Conservation (phyloP, 345 rosid species). For the Populus ilicifolia region DNA sequence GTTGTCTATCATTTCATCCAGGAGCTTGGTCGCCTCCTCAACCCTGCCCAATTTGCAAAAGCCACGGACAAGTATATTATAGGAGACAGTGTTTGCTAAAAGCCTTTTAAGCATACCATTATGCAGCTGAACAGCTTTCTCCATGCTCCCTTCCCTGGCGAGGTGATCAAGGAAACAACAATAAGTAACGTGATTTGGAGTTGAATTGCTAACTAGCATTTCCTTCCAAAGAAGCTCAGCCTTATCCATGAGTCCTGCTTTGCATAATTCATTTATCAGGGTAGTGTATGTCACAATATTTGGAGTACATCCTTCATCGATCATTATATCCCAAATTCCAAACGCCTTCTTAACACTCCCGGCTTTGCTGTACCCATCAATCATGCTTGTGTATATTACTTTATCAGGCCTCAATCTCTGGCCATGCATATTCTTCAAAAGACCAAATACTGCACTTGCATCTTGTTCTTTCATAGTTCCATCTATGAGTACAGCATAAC, state of each 20-base stretch:
- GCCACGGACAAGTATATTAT: conserved; percentile 73
- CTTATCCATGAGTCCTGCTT: conserved; percentile 62
- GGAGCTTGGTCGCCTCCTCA: conserved; percentile 51
- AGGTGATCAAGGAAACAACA: conserved; percentile 76
- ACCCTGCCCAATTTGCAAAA: conserved; percentile 72
- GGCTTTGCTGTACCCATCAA: conserved; percentile 65
- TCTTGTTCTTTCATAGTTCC: conserved; percentile 63
- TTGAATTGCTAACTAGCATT: conserved; percentile 41
- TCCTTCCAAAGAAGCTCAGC: conserved; percentile 60
- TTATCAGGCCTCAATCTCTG: conserved; percentile 67
- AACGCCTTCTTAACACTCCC: conserved; percentile 68
- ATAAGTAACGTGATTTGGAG: conserved; percentile 75
- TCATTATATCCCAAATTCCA: conserved; percentile 73
- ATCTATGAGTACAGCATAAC: conserved; percentile 74
- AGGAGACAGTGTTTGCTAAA: conserved; percentile 61
- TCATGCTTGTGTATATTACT: conserved; percentile 76
- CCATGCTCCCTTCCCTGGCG: conserved; percentile 59
- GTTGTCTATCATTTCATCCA: conserved; percentile 50
- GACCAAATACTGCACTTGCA: conserved; percentile 36
- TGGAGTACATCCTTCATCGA: conserved; percentile 59
- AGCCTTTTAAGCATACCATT: conserved; percentile 55
- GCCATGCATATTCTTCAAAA: conserved; percentile 66
- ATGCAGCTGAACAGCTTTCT: conserved; percentile 70
- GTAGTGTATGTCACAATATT: conserved; percentile 84
- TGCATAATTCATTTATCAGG: conserved; percentile 74